A percentile compares a stretch with the other conserved stretches of the same genome.
Conservation (phyloP, 2,329 filamentous ascomycete genomes). For the Monilinia polystroma region DNA sequence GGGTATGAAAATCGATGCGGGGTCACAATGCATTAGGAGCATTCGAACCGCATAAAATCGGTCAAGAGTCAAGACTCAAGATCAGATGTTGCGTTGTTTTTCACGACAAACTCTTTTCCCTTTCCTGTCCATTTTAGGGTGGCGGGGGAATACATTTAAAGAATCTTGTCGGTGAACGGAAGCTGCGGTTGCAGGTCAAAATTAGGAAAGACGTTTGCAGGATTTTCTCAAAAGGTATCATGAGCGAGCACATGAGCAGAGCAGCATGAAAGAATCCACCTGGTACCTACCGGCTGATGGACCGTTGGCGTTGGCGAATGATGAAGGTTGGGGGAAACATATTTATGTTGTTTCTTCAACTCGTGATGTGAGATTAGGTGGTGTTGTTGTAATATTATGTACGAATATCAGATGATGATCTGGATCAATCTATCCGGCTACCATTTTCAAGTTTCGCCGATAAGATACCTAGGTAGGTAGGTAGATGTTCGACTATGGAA, state of each 20-base stretch:
- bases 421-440: constrained; percentile 8
- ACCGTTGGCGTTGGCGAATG: constrained; percentile 8
- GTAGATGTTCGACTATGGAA: not conserved
- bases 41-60: constrained; percentile 22
- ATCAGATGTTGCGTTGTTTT: constrained; percentile 18
- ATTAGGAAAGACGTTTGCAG: not conserved
- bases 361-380: constrained; percentile 2
- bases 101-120: constrained; percentile 15
- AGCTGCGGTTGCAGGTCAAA: constrained; percentile 12
- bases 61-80: constrained; percentile 12
- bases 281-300: constrained; percentile 9
- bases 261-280: not conserved
- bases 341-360: not conserved
- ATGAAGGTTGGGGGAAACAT: constrained; percentile 7
- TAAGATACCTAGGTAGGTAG: not conserved
- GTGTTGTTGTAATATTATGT: constrained; percentile 10
- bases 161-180: constrained; percentile 20
- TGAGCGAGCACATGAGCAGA: constrained; percentile 20
- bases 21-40: constrained; percentile 11
- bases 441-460: not conserved
- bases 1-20: constrained; percentile 18
- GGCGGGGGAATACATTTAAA: constrained; percentile 1
- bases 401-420: constrained; percentile 18
- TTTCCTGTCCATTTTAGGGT: constrained; percentile 19
- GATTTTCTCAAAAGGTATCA: constrained; percentile 5